A percentile compares a stretch with the other conserved stretches of the same genome.
phyloP scores from a whole-genome alignment of 345 rosid genomes.

The Angophora floribunda region DNA sequence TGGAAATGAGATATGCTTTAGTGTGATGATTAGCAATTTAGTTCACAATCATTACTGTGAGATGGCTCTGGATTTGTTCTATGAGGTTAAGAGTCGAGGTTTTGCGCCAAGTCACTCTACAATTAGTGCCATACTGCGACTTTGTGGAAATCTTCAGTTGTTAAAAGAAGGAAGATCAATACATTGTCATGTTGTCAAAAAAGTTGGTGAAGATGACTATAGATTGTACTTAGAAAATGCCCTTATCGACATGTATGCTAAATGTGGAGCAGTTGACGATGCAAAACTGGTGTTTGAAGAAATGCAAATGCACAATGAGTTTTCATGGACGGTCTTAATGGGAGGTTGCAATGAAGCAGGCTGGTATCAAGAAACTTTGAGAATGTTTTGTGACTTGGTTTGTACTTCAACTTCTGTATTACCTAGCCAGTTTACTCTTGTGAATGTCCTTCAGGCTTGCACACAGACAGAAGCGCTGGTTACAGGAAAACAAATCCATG shows the following conservation, averaged over 20 bases:
- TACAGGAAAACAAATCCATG: neutral
- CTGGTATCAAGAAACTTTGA: neutral
- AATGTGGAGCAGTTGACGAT: neutral
- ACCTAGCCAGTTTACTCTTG: neutral
- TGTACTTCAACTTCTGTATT: neutral
- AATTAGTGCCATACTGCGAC: neutral
- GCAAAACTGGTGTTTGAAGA: neutral
- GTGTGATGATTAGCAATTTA: neutral
- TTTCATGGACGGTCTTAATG: slow-evolving; percentile 1
- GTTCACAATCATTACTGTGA: neutral
- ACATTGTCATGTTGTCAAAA: neutral
- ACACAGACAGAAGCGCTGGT: neutral
- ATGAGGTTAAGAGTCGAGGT: neutral
- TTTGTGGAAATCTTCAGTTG: neutral
- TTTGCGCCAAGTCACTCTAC: neutral
- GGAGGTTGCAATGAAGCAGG: neutral
- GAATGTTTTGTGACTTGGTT: neutral
- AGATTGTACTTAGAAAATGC: neutral
- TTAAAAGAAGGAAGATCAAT: neutral
- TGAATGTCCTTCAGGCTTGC: neutral
- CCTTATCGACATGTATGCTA: slow-evolving; percentile 2
- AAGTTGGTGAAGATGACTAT: neutral
- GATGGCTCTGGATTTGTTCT: neutral
- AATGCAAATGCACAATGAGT: neutral
- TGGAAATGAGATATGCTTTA: neutral